These are phyloP conservation scores for Xylaria arbuscula DNA, from an alignment of 2,329 filamentous ascomycete genomes.

Conservation along the genomic window DNA sequence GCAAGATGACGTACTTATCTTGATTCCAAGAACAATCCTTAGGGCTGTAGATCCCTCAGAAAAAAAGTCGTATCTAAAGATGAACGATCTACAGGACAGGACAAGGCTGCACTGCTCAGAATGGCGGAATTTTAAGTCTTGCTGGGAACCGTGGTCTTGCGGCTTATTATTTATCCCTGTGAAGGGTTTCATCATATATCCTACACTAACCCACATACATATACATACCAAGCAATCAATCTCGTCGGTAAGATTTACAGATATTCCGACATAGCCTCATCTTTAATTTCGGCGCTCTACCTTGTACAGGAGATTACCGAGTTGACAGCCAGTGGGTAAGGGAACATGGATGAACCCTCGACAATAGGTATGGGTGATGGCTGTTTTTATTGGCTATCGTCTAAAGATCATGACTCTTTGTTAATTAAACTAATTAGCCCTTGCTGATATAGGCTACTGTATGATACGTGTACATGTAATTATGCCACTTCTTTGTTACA, in stretches of 20 bases:
- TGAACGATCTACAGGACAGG: neutral
- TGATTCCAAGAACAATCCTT: neutral
- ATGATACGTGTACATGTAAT: neutral
- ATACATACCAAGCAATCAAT: too few species aligned
- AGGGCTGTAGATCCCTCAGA: neutral
- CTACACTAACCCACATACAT: too few species aligned
- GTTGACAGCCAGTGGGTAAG: constrained; percentile 4
- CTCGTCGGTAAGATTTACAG: neutral
- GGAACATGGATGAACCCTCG: neutral
- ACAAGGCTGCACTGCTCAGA: neutral
- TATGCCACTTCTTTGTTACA: neutral
- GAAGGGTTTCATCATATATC: too few species aligned
- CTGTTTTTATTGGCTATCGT: neutral
- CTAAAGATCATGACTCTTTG: neutral
- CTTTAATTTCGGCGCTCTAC: constrained; percentile 3
- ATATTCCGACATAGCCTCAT: neutral
- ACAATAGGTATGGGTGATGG: neutral
- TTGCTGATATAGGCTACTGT: neutral
- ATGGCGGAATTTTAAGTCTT: neutral
- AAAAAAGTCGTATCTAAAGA: neutral
- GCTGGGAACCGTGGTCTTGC: too few species aligned
- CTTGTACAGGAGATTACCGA: constrained; percentile 3
- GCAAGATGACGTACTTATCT: neutral
- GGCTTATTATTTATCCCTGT: too few species aligned
- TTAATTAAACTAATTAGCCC: neutral